These are phyloP conservation scores for Neotropicomus parvogracilis DNA, from an alignment of 1,284 basidiomycete species.

Conservation along the genomic window DNA sequence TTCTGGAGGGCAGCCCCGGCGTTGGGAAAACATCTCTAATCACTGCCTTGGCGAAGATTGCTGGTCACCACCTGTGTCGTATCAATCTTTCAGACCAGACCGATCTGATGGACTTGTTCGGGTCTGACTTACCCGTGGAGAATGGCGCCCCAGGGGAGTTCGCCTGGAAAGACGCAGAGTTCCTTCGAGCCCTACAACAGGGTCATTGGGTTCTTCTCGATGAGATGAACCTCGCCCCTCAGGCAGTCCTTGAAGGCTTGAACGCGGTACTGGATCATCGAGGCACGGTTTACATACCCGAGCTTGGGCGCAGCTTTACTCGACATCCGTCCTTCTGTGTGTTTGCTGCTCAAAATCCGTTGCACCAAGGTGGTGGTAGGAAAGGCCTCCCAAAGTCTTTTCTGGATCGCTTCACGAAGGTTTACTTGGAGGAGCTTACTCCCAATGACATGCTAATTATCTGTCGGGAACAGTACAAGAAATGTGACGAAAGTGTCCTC, in stretches of 20 bases:
- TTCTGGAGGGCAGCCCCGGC: constrained; percentile 96
- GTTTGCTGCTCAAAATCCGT: constrained; percentile 97
- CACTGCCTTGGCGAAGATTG: constrained; percentile 78
- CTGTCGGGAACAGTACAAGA: constrained; percentile 73
- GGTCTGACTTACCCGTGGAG: constrained; percentile 94
- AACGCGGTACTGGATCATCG: constrained; percentile 97
- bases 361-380: constrained; percentile 94
- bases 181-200: constrained; percentile 87
- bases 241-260: constrained; percentile 94
- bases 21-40: constrained; percentile 99
- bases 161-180: constrained; percentile 96
- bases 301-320: constrained; percentile 86
- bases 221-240: constrained; percentile 98
- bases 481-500: constrained; percentile 52
- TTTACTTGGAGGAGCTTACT: constrained; percentile 88
- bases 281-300: constrained; percentile 93
- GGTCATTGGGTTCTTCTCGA: constrained; percentile 97
- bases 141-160: constrained; percentile 91
- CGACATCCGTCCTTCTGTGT: constrained; percentile 92
- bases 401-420: constrained; percentile 97
- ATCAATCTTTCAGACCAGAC: constrained; percentile 99
- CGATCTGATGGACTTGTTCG: constrained; percentile 94
- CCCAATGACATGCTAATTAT: constrained; percentile 78
- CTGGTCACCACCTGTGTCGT: constrained; percentile 82
- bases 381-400: constrained; percentile 98